Conservation (phyloP, 106 monocot species). For the Dendrobium huoshanense region DNA sequence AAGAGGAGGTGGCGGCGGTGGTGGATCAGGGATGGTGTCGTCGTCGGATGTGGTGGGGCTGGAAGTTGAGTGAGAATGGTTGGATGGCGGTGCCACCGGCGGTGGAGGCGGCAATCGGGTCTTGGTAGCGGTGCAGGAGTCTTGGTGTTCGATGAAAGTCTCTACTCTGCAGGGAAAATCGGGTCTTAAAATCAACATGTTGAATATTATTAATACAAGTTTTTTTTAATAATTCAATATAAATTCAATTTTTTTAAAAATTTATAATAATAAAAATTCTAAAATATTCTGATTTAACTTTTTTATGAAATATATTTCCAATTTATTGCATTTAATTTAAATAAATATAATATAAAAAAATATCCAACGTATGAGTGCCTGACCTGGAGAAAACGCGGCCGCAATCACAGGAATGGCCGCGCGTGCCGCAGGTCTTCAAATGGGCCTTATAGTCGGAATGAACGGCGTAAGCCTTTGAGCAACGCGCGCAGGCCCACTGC, state of each 20-base stretch:
- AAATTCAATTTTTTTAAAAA: too few species aligned
- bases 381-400: constrained; percentile 90
- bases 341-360: too few species aligned
- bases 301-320: too few species aligned
- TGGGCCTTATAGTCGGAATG: constrained; percentile 67
- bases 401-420: constrained; percentile 92
- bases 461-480: constrained; percentile 62
- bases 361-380: too few species aligned
- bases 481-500: constrained; percentile 58
- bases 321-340: background rate
- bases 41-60: constrained; percentile 21
- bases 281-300: too few species aligned
- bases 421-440: constrained; percentile 84
- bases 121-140: constrained; percentile 31
- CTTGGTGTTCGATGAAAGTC: constrained; percentile 69
- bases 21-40: background rate
- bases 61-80: constrained; percentile 32
- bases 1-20: constrained; percentile 13
- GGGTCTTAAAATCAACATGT: too few species aligned
- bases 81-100: constrained; percentile 15
- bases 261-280: too few species aligned
- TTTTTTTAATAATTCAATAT: too few species aligned
- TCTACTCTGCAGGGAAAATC: constrained; percentile 33
- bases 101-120: background rate
- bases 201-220: too few species aligned